Evolutionary conservation across 768 basidiomycete genomes (phyloP).

Genomic region (Panellus pusillus): DNA sequence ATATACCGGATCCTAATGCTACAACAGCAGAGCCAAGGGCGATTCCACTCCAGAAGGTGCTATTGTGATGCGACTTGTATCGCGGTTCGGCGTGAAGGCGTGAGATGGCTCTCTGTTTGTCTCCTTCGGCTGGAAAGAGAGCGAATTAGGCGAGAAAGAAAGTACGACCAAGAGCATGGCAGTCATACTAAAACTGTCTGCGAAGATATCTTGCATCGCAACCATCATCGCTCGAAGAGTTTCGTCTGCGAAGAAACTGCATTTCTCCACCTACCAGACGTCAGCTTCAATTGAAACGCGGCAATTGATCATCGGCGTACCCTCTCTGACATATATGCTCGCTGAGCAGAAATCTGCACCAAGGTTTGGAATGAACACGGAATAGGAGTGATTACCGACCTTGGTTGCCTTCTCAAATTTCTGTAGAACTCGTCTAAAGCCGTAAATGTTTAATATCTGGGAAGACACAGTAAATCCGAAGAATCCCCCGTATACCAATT

Average conservation of each 20-base stretch:
- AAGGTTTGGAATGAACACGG: background rate
- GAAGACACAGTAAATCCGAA: background rate
- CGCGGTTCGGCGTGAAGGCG: constrained; percentile 56
- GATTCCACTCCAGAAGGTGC: constrained; percentile 73
- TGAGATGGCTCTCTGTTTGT: constrained; percentile 72
- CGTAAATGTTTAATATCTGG: constrained; percentile 84
- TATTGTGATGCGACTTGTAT: constrained; percentile 65
- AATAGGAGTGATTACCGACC: constrained; percentile 33
- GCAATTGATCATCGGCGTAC: constrained; percentile 34
- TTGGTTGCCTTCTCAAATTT: constrained; percentile 83
- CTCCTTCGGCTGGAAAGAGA: constrained; percentile 48
- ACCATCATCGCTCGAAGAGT: constrained; percentile 66
- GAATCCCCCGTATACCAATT: background rate
- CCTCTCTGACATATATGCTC: constrained; percentile 80
- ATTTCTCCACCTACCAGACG: constrained; percentile 57
- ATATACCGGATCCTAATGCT: constrained; percentile 61
- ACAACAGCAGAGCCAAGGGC: constrained; percentile 72
- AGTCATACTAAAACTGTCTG: constrained; percentile 67
- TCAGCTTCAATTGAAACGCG: background rate
- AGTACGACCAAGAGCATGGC: background rate
- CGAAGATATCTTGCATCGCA: constrained; percentile 76
- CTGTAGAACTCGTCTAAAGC: constrained; percentile 82
- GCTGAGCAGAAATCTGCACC: constrained; percentile 63
- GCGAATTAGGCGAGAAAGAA: background rate
- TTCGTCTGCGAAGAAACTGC: constrained; percentile 64